phyloP scores from a whole-genome alignment of 306 rosid species.

The Quercus variabilis region DNA sequence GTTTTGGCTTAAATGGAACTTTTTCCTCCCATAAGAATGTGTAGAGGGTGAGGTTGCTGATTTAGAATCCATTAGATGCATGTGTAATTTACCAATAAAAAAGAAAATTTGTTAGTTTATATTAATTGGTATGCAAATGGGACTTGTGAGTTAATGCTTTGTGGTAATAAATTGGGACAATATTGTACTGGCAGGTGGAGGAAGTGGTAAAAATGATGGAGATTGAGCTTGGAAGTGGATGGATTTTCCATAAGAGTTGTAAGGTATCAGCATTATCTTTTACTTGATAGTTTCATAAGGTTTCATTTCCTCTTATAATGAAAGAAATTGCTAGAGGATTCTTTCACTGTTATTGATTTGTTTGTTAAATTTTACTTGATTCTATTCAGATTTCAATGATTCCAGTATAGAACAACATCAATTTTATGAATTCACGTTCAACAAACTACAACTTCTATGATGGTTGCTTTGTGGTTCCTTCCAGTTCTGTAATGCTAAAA shows the following conservation, averaged over 20 bases:
- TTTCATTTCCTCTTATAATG: neutral
- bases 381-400: neutral
- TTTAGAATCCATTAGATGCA: too few species aligned
- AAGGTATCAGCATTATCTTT: constrained; percentile 45
- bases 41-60: too few species aligned
- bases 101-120: neutral
- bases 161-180: neutral
- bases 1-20: too few species aligned
- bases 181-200: constrained; percentile 43
- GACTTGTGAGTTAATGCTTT: neutral
- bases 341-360: neutral
- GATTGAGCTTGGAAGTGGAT: constrained; percentile 65
- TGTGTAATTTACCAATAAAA: too few species aligned
- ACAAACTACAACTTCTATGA: too few species aligned
- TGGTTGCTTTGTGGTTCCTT: neutral
- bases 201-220: constrained; percentile 77
- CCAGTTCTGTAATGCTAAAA: neutral
- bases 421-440: neutral
- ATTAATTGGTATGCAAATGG: neutral
- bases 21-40: too few species aligned
- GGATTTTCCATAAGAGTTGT: constrained; percentile 60
- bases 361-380: neutral
- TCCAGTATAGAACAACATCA: neutral
- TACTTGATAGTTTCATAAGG: neutral
- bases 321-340: neutral